phyloP scores from a whole-genome alignment of 768 basidiomycete genomes.

The Sarcomyxa edulis region DNA sequence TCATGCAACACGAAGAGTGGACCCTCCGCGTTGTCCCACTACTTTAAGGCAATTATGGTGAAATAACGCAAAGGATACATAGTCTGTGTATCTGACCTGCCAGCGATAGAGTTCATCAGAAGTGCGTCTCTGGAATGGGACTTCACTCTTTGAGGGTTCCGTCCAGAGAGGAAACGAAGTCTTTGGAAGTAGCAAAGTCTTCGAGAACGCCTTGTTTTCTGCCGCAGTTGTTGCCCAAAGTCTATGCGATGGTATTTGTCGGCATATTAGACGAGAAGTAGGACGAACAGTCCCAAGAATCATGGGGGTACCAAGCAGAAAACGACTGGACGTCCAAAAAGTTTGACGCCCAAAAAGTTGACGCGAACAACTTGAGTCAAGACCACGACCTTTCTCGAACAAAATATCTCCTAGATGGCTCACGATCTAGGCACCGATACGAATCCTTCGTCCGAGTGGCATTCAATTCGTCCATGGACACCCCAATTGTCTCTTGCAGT shows the following conservation, averaged over 20 bases:
- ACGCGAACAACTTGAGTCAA: no score
- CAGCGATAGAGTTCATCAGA: slow-evolving; percentile 72
- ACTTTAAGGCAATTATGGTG: slow-evolving; percentile 6
- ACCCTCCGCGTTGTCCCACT: slow-evolving; percentile 65
- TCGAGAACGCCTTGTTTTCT: slow-evolving; percentile 35
- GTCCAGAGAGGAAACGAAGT: slow-evolving; percentile 74
- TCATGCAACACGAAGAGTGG: slow-evolving; percentile 86
- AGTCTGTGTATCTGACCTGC: slow-evolving; percentile 59
- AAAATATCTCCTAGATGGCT: no score
- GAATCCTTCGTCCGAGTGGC: slow-evolving; percentile 42
- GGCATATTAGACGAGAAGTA: no score
- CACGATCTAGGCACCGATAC: no score
- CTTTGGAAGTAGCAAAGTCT: slow-evolving; percentile 76
- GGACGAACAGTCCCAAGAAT: no score
- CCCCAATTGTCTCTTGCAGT: slow-evolving; percentile 67
- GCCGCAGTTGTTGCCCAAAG: no score
- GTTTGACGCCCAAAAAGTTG: no score
- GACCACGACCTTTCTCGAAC: no score
- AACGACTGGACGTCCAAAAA: no score
- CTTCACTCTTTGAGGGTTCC: slow-evolving; percentile 59
- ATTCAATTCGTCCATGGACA: slow-evolving; percentile 71
- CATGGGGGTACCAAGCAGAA: no score
- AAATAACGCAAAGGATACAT: not conserved
- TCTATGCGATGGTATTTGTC: no score
- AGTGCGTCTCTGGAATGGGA: slow-evolving; percentile 52